Percentiles rank a stretch among this genome's conserved stretches.
These are phyloP conservation scores for Malassezia pachydermatis DNA, from an alignment of 1,284 basidiomycete species.

Conservation along the genomic window DNA sequence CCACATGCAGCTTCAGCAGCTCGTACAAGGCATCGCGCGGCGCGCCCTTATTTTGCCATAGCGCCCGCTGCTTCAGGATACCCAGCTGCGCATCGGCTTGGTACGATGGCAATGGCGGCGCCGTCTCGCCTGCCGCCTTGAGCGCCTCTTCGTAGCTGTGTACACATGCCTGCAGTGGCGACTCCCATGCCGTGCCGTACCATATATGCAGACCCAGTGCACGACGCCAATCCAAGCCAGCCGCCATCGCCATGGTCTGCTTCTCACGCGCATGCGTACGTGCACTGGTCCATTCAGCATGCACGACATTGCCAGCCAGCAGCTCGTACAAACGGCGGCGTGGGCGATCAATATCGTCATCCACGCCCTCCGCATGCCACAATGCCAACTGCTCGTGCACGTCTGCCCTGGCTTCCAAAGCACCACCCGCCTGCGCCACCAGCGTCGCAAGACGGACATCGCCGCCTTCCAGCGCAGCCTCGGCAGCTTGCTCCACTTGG, in stretches of 20 bases:
- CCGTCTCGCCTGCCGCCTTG: constrained; percentile 19
- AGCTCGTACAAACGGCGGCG: constrained; percentile 75
- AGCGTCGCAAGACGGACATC: constrained; percentile 80
- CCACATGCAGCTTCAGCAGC: constrained; percentile 66
- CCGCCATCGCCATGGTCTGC: constrained; percentile 56
- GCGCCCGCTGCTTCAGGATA: constrained; percentile 24
- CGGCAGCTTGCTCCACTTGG: constrained; percentile 72
- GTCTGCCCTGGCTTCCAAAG: constrained; percentile 65
- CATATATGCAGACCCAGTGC: constrained; percentile 82
- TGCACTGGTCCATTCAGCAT: constrained; percentile 55
- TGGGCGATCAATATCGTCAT: constrained; percentile 61
- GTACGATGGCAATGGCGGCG: constrained; percentile 45
- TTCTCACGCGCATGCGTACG: constrained; percentile 56
- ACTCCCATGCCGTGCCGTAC: constrained; percentile 69
- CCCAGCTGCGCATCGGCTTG: constrained; percentile 37
- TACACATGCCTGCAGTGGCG: constrained; percentile 63
- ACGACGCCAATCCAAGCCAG: constrained; percentile 85
- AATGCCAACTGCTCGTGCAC: constrained; percentile 66
- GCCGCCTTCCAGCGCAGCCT: constrained; percentile 63
- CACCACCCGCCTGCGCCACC: constrained; percentile 77
- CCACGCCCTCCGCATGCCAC: constrained; percentile 70
- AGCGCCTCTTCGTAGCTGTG: constrained; percentile 55
- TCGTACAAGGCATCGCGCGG: constrained; percentile 65
- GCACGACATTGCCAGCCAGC: constrained; percentile 66
- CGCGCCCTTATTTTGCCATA: constrained; percentile 21